Conservation (phyloP, 192 early-diverging fungal species). For the Chytriomyces sp. region DNA sequence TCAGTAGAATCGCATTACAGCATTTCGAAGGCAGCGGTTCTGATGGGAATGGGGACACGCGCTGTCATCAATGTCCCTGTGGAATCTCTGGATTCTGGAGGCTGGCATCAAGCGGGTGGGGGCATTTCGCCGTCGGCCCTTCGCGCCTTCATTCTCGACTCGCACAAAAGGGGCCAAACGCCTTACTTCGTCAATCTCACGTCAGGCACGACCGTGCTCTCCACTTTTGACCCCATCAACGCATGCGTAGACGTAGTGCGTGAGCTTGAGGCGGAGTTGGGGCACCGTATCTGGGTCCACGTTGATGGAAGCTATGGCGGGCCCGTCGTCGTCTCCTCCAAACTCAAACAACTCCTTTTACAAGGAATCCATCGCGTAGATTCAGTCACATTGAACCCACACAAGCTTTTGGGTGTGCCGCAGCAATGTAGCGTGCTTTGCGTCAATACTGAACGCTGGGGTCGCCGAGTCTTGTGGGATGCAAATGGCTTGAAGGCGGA, state of each 20-base stretch:
- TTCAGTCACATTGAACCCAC: conserved; percentile 76
- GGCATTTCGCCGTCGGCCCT: background rate
- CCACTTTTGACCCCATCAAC: conserved; percentile 74
- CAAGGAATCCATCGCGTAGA: conserved; percentile 49
- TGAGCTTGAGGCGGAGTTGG: conserved; percentile 16
- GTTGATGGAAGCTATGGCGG: conserved; percentile 83
- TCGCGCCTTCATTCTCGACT: background rate
- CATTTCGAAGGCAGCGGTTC: conserved; percentile 71
- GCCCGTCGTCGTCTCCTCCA: conserved; percentile 62
- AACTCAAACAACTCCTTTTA: background rate
- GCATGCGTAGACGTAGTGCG: conserved; percentile 65
- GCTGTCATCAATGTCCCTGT: conserved; percentile 68
- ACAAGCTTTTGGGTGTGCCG: conserved; percentile 80
- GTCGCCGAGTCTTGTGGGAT: conserved; percentile 50
- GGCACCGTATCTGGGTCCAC: conserved; percentile 50
- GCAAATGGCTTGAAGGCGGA: conserved; percentile 65
- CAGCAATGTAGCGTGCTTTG: conserved; percentile 78
- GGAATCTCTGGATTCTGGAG: conserved; percentile 61
- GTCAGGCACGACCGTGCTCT: conserved; percentile 81
- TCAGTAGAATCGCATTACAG: conserved; percentile 75
- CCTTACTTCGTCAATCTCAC: conserved; percentile 86
- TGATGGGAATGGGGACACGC: conserved; percentile 71
- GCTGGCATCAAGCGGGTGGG: background rate
- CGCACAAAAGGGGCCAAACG: conserved; percentile 42
- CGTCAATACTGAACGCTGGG: conserved; percentile 47